phyloP scores from a whole-genome alignment of 768 basidiomycete species.

The Mycena epipterygia region DNA sequence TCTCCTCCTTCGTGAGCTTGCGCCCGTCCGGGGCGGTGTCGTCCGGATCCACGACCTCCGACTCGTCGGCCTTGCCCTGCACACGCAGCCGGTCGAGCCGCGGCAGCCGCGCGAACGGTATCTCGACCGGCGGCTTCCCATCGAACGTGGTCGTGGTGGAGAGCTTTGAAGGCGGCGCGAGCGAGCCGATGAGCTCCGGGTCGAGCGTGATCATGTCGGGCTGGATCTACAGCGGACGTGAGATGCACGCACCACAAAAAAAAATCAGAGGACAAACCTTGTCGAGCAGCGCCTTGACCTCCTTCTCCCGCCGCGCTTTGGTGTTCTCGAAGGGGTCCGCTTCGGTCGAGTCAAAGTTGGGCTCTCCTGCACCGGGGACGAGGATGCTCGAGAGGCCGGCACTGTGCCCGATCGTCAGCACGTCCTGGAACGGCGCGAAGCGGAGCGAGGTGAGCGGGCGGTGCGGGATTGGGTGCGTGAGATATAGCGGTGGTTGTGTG shows the following conservation, averaged over 20 bases:
- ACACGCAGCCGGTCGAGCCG: slow-evolving; percentile 84
- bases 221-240: slow-evolving; percentile 70
- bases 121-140: slow-evolving; percentile 57
- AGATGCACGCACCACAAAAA: not conserved
- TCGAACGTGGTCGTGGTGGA: slow-evolving; percentile 61
- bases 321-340: slow-evolving; percentile 95
- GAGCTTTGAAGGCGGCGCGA: slow-evolving; percentile 72
- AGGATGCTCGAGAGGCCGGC: slow-evolving; percentile 87
- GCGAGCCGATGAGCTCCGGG: slow-evolving; percentile 79
- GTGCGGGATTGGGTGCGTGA: slow-evolving; percentile 88
- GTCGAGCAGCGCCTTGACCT: slow-evolving; percentile 91
- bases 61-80: slow-evolving; percentile 81
- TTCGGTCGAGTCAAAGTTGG: slow-evolving; percentile 94
- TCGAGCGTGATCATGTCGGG: slow-evolving; percentile 93
- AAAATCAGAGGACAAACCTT: slow-evolving; percentile 64
- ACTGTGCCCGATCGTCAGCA: slow-evolving; percentile 83
- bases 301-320: slow-evolving; percentile 86
- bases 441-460: slow-evolving; percentile 80
- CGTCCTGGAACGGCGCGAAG: slow-evolving; percentile 93
- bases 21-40: slow-evolving; percentile 56
- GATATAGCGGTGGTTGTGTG: slow-evolving; percentile 83
- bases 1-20: slow-evolving; percentile 50
- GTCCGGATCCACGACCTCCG: slow-evolving; percentile 61
- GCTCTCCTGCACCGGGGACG: slow-evolving; percentile 93
- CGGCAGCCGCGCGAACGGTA: slow-evolving; percentile 80